Evolutionary conservation across 306 rosid genomes (phyloP).

Genomic region (Dryas alaskensis): DNA sequence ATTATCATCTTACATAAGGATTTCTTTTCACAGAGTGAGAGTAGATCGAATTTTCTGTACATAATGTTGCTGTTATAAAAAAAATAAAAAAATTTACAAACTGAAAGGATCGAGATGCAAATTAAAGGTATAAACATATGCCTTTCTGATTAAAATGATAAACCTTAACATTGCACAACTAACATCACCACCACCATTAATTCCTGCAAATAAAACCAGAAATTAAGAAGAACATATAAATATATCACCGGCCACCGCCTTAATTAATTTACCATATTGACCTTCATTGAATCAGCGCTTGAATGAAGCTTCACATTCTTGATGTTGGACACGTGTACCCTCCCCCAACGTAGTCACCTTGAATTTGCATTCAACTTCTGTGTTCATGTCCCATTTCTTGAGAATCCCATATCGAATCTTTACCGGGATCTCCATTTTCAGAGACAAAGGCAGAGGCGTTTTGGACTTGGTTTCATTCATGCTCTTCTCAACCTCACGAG

Average conservation of each 20-base stretch:
- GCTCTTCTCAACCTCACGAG: conserved; percentile 13
- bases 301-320: conserved; percentile 30
- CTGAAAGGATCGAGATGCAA: too few relatives aligned
- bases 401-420: conserved; percentile 17
- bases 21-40: too few relatives aligned
- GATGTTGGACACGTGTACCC: conserved; percentile 20
- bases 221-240: not conserved
- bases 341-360: conserved; percentile 22
- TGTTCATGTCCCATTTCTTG: conserved; percentile 27
- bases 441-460: not conserved
- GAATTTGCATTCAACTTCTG: conserved; percentile 38
- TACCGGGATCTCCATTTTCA: conserved; percentile 33
- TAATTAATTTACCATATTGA: not conserved
- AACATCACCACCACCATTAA: too few relatives aligned
- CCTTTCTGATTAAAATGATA: too few relatives aligned
- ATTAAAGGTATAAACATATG: too few relatives aligned
- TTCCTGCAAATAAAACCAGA: too few relatives aligned
- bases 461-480: conserved; percentile 10
- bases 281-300: not conserved
- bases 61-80: too few relatives aligned
- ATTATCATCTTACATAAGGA: too few relatives aligned
- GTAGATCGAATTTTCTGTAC: too few relatives aligned
- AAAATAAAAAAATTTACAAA: too few relatives aligned
- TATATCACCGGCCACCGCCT: conserved; percentile 5
- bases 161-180: too few relatives aligned